Base-by-base conservation (phyloP, 2,329 filamentous ascomycete species). In the Fusarium sp. region DNA sequence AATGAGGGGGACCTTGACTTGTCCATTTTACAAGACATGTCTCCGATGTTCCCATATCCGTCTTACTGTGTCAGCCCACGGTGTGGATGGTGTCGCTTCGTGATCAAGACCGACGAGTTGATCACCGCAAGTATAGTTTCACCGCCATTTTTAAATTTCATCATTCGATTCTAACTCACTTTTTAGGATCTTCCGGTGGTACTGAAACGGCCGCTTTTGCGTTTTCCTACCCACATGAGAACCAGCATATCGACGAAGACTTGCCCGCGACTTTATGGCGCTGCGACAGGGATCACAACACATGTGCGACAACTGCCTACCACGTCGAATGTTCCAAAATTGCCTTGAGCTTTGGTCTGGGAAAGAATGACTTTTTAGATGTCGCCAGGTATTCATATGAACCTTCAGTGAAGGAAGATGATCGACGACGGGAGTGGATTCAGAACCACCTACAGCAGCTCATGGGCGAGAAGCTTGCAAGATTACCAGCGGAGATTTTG, bases 81-180 rank as follows among this genome's bases (percentile, higher is more conserved):
- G 34, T 69, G 66, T 39, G 54, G 66, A 56, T 58, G 67, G 50
- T 69, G 66, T 22, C 66, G 66, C 8, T 67, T 69, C n/a, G 7
- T 49, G 14, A 67, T 70, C n/a, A 42, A 52, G 18, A 11, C 40
- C 2, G 62, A 42, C 13, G 61, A 66, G 7, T 13, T 51, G 24
- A 39, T 70, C 8, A 66, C 54, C 24, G 62, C 62, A 2, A 51
- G 66, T 58, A 40, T 44, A 40, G 45, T 15, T 31, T 20, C 14
- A 28, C 4, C 7, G 2, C n/a, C 11, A 1, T 28, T 24, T n/a
- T 11, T 7, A 42, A 42, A 13, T 14, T 2, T 11, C 11, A 22
- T 22, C 6, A 5, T 22, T 14, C 20, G 18, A 38, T 28, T 22
- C 33, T 57, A 7, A 33, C 11, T 28, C 7, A 28, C 3, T n/a